Conservation (phyloP, 495 filamentous ascomycete genomes). For the Cercophora scortea region DNA sequence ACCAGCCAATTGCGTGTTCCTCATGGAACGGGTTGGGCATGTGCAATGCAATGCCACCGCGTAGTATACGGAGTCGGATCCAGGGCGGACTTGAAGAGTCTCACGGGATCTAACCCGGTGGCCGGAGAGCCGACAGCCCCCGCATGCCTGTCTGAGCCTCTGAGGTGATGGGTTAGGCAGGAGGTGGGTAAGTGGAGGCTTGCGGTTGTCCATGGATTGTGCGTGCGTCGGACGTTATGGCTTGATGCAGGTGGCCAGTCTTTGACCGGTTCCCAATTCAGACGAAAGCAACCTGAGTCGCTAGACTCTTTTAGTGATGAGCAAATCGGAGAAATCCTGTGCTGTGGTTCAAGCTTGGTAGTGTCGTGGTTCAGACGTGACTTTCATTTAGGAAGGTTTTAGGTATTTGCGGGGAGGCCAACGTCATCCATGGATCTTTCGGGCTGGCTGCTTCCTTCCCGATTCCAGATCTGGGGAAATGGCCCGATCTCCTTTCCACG, state of each 20-base stretch:
- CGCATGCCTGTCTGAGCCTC: not conserved
- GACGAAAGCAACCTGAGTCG: not conserved
- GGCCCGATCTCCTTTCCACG: too few relatives aligned
- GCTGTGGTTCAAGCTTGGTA: not conserved
- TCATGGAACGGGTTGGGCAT: not conserved
- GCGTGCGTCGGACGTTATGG: not conserved
- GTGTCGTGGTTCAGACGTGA: not conserved
- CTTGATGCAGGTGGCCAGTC: not conserved
- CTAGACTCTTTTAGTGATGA: not conserved
- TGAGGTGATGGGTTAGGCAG: not conserved
- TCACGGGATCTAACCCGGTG: not conserved
- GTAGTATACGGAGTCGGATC: too few relatives aligned
- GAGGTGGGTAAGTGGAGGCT: too few relatives aligned
- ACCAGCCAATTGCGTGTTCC: not conserved
- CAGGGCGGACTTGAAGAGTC: not conserved
- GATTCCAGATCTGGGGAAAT: not conserved
- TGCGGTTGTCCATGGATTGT: not conserved
- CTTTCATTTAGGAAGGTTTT: not conserved
- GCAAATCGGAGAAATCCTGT: slow-evolving; percentile 17
- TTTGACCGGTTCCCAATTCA: not conserved
- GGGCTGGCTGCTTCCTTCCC: slow-evolving; percentile 6
- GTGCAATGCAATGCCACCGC: not conserved
- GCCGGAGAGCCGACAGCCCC: not conserved
- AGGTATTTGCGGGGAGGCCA: not conserved
- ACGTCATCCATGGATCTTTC: not conserved